A percentile compares a stretch with the other conserved stretches of the same genome.
Evolutionary conservation across 2,329 filamentous ascomycete genomes (phyloP).

Genomic region (Trichoderma koningii): DNA sequence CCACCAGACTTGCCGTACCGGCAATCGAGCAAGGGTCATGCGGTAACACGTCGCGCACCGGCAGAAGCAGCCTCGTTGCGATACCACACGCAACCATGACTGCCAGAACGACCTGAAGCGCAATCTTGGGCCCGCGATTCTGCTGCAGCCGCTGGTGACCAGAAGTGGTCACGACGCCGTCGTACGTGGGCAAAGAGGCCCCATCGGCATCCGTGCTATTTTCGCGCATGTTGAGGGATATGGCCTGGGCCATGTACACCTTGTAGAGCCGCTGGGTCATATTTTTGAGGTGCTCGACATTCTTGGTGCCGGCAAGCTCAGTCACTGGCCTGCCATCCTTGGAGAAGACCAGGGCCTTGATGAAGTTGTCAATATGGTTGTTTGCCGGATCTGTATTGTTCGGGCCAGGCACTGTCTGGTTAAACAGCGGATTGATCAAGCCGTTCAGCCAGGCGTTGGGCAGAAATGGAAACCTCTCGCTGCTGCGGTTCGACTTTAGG

Average conservation of each 20-base stretch:
- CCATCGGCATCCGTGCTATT: neutral
- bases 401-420: slow-evolving; percentile 11
- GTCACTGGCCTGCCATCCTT: neutral
- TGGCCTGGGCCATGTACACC: slow-evolving; percentile 19
- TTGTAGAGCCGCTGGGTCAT: slow-evolving; percentile 3
- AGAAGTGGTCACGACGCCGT: neutral
- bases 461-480: slow-evolving; percentile 9
- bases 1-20: slow-evolving; percentile 2
- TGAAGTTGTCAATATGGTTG: slow-evolving; percentile 6
- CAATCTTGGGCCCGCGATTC: slow-evolving; percentile 18
- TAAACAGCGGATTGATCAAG: neutral
- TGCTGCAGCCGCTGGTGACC: slow-evolving; percentile 18
- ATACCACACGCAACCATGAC: slow-evolving; percentile 14
- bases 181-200: neutral
- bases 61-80: slow-evolving; percentile 12
- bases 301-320: slow-evolving; percentile 11
- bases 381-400: neutral
- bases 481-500: neutral
- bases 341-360: slow-evolving; percentile 4
- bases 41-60: slow-evolving; percentile 9
- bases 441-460: slow-evolving; percentile 11
- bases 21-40: slow-evolving; percentile 22
- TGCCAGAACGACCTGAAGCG: slow-evolving; percentile 1
- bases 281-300: slow-evolving; percentile 10
- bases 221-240: slow-evolving; percentile 21